phyloP scores from a whole-genome alignment of 352 stramenopile genomes.

The Elongisporangium undulatum region DNA sequence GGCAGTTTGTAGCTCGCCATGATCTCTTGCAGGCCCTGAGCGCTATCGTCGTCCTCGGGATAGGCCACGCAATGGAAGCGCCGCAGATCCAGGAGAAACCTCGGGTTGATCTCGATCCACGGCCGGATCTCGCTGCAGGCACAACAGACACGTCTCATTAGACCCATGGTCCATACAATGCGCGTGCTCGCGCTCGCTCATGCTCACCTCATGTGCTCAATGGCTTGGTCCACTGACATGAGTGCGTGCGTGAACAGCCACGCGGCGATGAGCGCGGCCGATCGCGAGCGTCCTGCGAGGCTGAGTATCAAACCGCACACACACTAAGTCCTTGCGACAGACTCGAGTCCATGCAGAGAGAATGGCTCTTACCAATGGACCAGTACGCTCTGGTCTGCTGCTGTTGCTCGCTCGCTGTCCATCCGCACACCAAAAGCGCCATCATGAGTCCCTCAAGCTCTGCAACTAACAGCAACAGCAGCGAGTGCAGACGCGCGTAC shows the following conservation, averaged over 20 bases:
- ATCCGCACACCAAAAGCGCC: neutral
- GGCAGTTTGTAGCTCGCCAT: constrained; percentile 7
- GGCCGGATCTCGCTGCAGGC: constrained; percentile 39
- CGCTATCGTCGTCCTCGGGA: neutral
- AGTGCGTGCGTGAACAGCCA: constrained; percentile 34
- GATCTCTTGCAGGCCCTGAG: neutral
- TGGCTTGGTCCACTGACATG: constrained; percentile 22
- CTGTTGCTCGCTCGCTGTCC: constrained; percentile 25
- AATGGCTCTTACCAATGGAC: constrained; percentile 87
- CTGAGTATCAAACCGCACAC: constrained; percentile 16
- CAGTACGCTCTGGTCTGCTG: constrained; percentile 41
- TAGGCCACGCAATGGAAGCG: constrained; percentile 26
- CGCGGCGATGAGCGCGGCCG: constrained; percentile 40
- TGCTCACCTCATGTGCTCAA: constrained; percentile 41
- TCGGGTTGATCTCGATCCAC: constrained; percentile 66
- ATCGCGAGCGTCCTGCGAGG: constrained; percentile 60
- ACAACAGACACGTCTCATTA: neutral
- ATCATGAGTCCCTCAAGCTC: neutral
- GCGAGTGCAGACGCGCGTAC: constrained; percentile 12
- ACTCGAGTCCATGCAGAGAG: neutral
- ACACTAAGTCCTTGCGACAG: neutral
- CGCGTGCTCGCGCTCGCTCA: neutral
- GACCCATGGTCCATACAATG: no score
- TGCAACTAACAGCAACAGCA: neutral
- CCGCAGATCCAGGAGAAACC: constrained; percentile 46